Base-by-base conservation (phyloP, 495 filamentous ascomycete species). In the Polyplosphaeria fusca region DNA sequence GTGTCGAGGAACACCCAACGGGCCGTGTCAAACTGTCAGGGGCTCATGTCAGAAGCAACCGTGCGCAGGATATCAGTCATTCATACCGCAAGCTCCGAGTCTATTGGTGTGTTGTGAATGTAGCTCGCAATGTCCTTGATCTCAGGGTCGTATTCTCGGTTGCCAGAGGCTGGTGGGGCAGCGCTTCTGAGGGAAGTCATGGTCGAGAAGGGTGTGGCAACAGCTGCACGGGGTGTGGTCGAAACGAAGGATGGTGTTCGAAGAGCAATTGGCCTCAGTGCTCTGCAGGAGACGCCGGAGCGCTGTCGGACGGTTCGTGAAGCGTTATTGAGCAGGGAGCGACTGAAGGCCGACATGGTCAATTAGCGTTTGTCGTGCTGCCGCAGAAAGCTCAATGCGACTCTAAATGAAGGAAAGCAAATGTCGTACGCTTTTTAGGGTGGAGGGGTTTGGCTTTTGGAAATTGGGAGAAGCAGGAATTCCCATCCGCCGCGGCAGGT, bases 81-180 rank as follows among this genome's bases (percentile, higher is more conserved):
- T 19, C 88, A 72, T 78, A 96, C 93, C 70, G 93, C 93, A 65
- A 98, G 82, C 51, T 94, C 89, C 5, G 91, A 95, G 50, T 91
- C 76, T 69, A 97, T 85, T 47, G 89, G 82, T 73, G 91, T 93
- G 67, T 90, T 85, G 79, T 93, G 88, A 67, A 96, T 86, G 72
- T 96, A 98, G 71, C 77, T 80, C 20, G 93, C 92, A 77, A 97
- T 93, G 68, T 96, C 94, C 73, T 83, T 81, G 66, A 97, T 89
- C 73, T 97, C 94, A 51, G 86, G 83, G 68, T 98, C 93, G 69
- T 88, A 91, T 61, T 84, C 75, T 72, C 62, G 46, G 13, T 80
- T 63, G 42, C 71, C 63, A 57, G 72, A 67, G 37, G 79, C 66
- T 68, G 81, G 73, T 59, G 75, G 71, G 47, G 78, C 70, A 63